Evolutionary conservation across 148 eudicot species (phyloP), one percentile per base, ranked within the genome.

Genomic region (Fagopyrum esculentum): DNA sequence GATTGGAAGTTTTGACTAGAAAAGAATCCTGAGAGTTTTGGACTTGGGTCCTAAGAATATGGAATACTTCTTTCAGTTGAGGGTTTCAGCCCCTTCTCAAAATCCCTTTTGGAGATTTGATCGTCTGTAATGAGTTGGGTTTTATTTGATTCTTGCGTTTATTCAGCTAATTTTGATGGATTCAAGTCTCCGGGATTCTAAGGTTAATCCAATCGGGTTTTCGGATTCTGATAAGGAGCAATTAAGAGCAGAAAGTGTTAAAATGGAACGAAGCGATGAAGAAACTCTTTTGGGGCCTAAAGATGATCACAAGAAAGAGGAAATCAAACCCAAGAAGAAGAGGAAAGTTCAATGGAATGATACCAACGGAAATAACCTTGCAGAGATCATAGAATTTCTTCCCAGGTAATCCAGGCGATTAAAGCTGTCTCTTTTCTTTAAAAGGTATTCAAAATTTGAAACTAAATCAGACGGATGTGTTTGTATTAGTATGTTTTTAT

Each of bases 271-370:
- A 29, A 82, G 81, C 15, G 96, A 90, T 63, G 79, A 84, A 17
- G 77, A 80, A 75, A 68, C 83, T 16, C 79, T 89, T 80, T 79
- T 89, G 81, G 69, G 79, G 35, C 59, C 88, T 73, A 72, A 78
- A 44, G 79, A 81, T 26, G 87, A 71, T 46, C 54, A 71, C 16
- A 49, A 45, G 43, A 35, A 71, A 13, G 73, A 71, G 83, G 70
- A 77, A 82, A 59, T 74, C 81, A 8, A 81, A 79, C 82, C 82
- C 9, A 91, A 91, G 74, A 78, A 82, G 6, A 80, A 71, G 77
- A 80, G 89, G 83, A 93, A 86, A 80, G 98, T 93, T 75, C 91
- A 87, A 87, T 93, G 98, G 98, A 89, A 87, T 76, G 98, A 93
- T 82, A 80, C 61, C 30, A 78, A 83, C 83, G 98, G 98, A 15